phyloP scores from a whole-genome alignment of 805 yeast genomes.

The Candida alai region DNA sequence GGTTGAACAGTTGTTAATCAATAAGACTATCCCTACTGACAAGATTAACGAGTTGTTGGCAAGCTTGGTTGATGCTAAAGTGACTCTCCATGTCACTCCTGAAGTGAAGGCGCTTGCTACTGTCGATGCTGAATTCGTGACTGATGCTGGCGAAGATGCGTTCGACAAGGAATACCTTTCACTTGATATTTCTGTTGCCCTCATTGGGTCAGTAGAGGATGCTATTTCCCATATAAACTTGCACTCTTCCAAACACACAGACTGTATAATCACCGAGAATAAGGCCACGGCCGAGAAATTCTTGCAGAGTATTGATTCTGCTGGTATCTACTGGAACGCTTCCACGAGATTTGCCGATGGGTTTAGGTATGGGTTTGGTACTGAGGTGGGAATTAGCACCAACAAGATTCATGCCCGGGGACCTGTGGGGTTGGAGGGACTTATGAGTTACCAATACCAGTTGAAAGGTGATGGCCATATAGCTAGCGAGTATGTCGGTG shows the following conservation, averaged over 20 bases:
- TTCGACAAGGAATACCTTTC: slow-evolving; percentile 84
- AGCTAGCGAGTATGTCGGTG: slow-evolving; percentile 88
- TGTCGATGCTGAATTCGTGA: slow-evolving; percentile 24
- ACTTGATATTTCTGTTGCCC: slow-evolving; percentile 72
- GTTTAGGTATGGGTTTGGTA: slow-evolving; percentile 96
- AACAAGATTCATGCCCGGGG: slow-evolving; percentile 98
- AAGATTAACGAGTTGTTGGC: slow-evolving; percentile 23
- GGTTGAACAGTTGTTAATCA: slow-evolving; percentile 77
- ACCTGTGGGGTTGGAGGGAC: slow-evolving; percentile 96
- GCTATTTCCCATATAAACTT: slow-evolving; percentile 85
- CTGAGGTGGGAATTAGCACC: slow-evolving; percentile 97
- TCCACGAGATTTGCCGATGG: slow-evolving; percentile 98
- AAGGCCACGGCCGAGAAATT: slow-evolving; percentile 70
- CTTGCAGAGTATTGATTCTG: slow-evolving; percentile 82
- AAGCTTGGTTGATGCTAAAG: slow-evolving; percentile 57
- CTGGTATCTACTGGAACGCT: slow-evolving; percentile 98
- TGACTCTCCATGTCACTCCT: slow-evolving; percentile 64
- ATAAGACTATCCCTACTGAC: slow-evolving; percentile 37
- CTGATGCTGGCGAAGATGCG: slow-evolving; percentile 58
- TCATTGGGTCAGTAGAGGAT: slow-evolving; percentile 53
- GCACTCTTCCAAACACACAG: slow-evolving; percentile 97
- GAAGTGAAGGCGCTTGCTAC: slow-evolving; percentile 37
- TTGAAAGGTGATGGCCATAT: slow-evolving; percentile 90
- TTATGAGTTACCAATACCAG: slow-evolving; percentile 93
- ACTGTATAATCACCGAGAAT: slow-evolving; percentile 78